Conservation (phyloP, 1,284 basidiomycete species). For the Neolentinus lepideus region DNA sequence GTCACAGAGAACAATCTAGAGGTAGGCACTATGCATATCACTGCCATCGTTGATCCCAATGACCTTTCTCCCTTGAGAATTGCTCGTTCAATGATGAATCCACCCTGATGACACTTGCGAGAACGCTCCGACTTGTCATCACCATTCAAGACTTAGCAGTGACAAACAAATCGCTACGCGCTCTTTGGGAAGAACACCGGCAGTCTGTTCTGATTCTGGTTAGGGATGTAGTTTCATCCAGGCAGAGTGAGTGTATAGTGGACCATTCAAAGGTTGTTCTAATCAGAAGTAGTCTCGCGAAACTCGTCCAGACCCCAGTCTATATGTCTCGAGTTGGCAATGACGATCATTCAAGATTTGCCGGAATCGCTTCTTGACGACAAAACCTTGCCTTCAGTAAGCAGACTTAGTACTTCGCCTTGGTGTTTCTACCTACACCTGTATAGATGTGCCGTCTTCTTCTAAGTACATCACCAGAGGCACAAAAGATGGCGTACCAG, state of each 20-base stretch:
- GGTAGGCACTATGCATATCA: constrained; percentile 33
- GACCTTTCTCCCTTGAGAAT: constrained; percentile 30
- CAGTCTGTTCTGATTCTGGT: constrained; percentile 47
- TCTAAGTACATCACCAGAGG: constrained; percentile 53
- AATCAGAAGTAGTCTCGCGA: neutral
- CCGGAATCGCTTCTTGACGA: constrained; percentile 59
- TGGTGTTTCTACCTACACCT: neutral
- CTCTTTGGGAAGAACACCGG: constrained; percentile 61
- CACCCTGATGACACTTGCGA: constrained; percentile 57
- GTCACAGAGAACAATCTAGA: constrained; percentile 85
- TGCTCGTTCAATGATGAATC: constrained; percentile 52
- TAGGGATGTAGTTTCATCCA: constrained; percentile 47
- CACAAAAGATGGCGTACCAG: constrained; percentile 67
- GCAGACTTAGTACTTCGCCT: constrained; percentile 8
- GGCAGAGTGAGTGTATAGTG: constrained; percentile 35
- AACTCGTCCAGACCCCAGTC: constrained; percentile 52
- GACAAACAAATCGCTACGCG: constrained; percentile 70
- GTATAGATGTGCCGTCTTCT: constrained; percentile 72
- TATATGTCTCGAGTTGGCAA: constrained; percentile 56
- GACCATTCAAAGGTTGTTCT: neutral
- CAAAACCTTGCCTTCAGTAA: constrained; percentile 56
- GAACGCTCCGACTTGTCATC: constrained; percentile 65
- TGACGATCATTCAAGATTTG: constrained; percentile 63
- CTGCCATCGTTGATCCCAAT: neutral
- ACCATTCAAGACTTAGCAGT: constrained; percentile 64